These are phyloP conservation scores for Knoxdaviesia proteae DNA, from an alignment of 2,329 filamentous ascomycete species.

Conservation along the genomic window DNA sequence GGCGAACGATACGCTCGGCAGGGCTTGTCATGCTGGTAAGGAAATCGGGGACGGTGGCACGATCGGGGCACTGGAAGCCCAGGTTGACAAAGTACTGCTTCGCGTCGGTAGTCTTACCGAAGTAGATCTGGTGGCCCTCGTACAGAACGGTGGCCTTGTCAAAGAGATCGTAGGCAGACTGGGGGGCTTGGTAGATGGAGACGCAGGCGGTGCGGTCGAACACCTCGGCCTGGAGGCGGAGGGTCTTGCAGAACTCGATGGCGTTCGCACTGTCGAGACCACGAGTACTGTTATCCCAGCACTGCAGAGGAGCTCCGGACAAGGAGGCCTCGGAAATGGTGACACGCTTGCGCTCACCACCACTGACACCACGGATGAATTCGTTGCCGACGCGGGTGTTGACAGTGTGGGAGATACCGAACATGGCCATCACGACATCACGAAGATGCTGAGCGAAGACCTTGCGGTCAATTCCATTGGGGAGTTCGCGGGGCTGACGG, in stretches of 20 bases:
- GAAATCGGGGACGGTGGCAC: constrained; percentile 52
- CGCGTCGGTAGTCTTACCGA: constrained; percentile 37
- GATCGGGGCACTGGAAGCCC: constrained; percentile 44
- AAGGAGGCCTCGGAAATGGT: constrained; percentile 40
- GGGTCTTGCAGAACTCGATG: constrained; percentile 52
- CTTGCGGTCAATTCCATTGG: constrained; percentile 31
- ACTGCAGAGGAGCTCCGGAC: constrained; percentile 39
- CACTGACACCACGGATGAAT: constrained; percentile 52
- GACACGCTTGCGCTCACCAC: constrained; percentile 51
- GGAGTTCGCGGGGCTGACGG: constrained; percentile 39
- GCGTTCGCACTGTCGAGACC: constrained; percentile 58
- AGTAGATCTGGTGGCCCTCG: constrained; percentile 41
- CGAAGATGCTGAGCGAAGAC: constrained; percentile 41
- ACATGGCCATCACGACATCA: constrained; percentile 57
- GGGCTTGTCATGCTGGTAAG: constrained; percentile 48
- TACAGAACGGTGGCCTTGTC: constrained; percentile 39
- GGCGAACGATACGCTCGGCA: constrained; percentile 30
- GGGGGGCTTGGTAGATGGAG: constrained; percentile 53
- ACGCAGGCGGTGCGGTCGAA: constrained; percentile 45
- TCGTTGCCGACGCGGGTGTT: constrained; percentile 59
- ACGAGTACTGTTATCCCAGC: constrained; percentile 54
- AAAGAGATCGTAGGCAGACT: constrained; percentile 41
- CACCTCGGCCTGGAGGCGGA: constrained; percentile 46
- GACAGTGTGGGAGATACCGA: constrained; percentile 51
- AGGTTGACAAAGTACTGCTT: constrained; percentile 45